A percentile compares a stretch with the other conserved stretches of the same genome.
phyloP scores from a whole-genome alignment of 371 early-diverging fungal species.

The Circinella minor region DNA sequence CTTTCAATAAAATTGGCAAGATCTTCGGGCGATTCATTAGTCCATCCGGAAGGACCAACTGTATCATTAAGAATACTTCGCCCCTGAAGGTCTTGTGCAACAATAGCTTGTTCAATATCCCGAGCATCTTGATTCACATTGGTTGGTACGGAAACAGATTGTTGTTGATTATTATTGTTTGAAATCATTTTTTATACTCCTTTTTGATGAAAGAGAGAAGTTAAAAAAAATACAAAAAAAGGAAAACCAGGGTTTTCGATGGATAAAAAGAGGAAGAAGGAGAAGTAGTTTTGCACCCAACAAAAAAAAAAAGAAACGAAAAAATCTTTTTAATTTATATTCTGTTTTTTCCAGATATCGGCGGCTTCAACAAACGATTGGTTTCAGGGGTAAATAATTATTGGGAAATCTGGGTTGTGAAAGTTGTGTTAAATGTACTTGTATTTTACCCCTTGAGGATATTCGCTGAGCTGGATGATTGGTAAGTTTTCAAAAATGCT shows the following conservation, averaged over 20 bases:
- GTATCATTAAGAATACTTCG: conserved; percentile 32
- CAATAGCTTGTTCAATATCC: conserved; percentile 23
- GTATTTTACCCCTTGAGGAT: neutral
- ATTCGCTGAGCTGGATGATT: conserved; percentile 13
- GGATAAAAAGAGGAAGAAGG: too few relatives aligned
- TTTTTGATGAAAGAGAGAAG: neutral
- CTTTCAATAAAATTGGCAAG: conserved; percentile 13
- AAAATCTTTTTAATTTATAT: too few relatives aligned
- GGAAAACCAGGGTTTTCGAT: neutral
- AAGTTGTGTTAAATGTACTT: neutral
- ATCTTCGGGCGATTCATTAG: conserved; percentile 19
- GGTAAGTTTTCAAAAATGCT: conserved; percentile 5
- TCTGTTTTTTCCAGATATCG: too few relatives aligned
- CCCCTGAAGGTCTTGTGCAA: conserved; percentile 21
- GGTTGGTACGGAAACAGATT: neutral
- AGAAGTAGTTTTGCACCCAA: too few relatives aligned
- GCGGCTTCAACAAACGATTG: neutral
- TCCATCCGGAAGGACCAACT: conserved; percentile 27
- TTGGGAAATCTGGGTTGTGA: neutral
- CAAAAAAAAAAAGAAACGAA: too few relatives aligned
- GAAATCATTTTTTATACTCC: too few relatives aligned
- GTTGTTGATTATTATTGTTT: conserved; percentile 4
- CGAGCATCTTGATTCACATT: neutral
- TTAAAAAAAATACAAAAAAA: neutral
- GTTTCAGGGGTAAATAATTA: neutral